Evolutionary conservation across 179 eudicot species (phyloP), one percentile per base, ranked within the genome.

Genomic region (Patellifolia procumbens): DNA sequence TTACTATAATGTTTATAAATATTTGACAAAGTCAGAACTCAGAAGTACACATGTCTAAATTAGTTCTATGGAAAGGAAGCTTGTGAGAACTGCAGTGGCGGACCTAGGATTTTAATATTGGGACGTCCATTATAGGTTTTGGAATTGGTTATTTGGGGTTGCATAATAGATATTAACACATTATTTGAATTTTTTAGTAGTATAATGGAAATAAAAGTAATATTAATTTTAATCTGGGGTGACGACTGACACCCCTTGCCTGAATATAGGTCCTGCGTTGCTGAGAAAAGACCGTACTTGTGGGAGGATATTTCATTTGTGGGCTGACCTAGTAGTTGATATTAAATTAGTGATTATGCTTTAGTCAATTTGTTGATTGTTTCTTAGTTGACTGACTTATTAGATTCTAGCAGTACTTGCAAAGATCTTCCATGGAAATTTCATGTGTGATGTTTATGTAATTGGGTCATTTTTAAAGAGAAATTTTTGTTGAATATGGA

Each of bases 11-110:
- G 74, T 66, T 20, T 68, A 72, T 76, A 26, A 43, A 70, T 17
- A 46, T 46, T 63, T 72, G 84, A 81, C 77, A 28, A 58, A 77
- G 78, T 81, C 80, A 64, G 63, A 58, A 77, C 74, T 81, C 80
- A 64, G 63, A 72, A 64, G 45, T n/a, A 28, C n/a, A 28, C 56
- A 62, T 68, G 75, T 68, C 53, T 29, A 60, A 46, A 73, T 81
- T 73, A 66, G 0, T 42, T 39, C 67, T 68, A 26, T 65, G 53
- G 66, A 70, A 61, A 71, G 71, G 55, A 55, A 64, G 64, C 34
- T 76, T 76, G n/a, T n/a, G n/a, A n/a, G n/a, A n/a, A n/a, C n/a
- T n/a, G n/a, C n/a, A n/a, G n/a, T n/a, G n/a, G n/a, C n/a, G n/a
- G n/a, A n/a, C n/a, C n/a, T n/a, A n/a, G n/a, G n/a, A n/a, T n/a